A percentile compares a stretch with the other conserved stretches of the same genome.
phyloP scores from a whole-genome alignment of 163 green algal species.

The Coccomyxa subellipsoidea region DNA sequence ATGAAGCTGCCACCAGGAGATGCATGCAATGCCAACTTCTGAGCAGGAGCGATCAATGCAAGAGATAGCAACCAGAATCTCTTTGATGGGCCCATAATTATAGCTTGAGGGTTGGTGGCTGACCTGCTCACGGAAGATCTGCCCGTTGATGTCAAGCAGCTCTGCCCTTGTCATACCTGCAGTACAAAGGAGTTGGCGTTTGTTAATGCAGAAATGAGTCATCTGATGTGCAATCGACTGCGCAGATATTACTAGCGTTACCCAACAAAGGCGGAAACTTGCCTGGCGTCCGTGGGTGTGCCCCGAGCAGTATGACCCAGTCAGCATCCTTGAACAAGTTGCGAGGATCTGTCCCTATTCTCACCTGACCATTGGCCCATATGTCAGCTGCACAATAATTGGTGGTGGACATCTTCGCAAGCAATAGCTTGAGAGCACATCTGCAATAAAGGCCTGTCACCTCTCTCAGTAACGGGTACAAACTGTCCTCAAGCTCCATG shows the following conservation, averaged over 20 bases:
- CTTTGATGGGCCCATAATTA: too few species aligned
- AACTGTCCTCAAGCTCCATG: slow-evolving; percentile 93
- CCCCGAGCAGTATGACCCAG: slow-evolving; percentile 90
- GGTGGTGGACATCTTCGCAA: too few species aligned
- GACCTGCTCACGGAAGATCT: slow-evolving; percentile 78
- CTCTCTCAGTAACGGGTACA: slow-evolving; percentile 84
- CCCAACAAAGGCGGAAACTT: too few species aligned
- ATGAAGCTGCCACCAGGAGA: background rate
- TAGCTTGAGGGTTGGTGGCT: background rate
- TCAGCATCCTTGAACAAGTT: slow-evolving; percentile 82
- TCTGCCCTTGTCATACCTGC: slow-evolving; percentile 86
- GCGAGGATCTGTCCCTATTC: slow-evolving; percentile 76
- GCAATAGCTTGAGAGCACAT: too few species aligned
- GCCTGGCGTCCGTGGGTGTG: slow-evolving; percentile 80
- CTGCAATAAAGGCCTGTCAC: background rate
- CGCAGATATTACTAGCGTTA: too few species aligned
- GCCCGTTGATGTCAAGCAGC: slow-evolving; percentile 86
- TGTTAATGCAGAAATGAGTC: too few species aligned
- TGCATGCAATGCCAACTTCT: too few species aligned
- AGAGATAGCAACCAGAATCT: too few species aligned
- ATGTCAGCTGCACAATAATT: too few species aligned
- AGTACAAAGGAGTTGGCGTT: too few species aligned
- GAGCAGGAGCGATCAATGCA: too few species aligned
- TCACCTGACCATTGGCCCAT: slow-evolving; percentile 57
- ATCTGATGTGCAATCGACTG: too few species aligned